A percentile compares a stretch with the other conserved stretches of the same genome.
These are phyloP conservation scores for Pseudoturritis turrita DNA, from an alignment of 345 rosid species.

Conservation along the genomic window DNA sequence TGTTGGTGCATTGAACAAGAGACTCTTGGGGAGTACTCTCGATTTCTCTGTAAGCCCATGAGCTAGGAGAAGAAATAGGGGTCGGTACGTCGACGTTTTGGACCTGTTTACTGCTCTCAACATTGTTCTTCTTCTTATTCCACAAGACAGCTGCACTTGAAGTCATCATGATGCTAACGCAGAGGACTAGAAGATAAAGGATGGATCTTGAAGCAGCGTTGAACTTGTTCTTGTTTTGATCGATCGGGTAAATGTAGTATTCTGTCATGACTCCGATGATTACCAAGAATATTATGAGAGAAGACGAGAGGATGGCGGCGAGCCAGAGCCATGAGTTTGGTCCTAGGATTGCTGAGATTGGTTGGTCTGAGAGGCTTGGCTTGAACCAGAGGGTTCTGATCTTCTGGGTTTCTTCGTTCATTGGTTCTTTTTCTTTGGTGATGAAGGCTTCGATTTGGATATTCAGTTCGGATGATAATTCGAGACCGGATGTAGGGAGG, in stretches of 20 bases:
- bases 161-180: conserved; percentile 41
- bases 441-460: conserved; percentile 62
- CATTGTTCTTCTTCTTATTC: conserved; percentile 47
- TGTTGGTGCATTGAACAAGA: conserved; percentile 42
- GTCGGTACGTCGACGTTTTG: conserved; percentile 36
- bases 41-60: conserved; percentile 42
- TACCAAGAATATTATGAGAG: conserved; percentile 48
- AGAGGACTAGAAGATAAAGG: conserved; percentile 44
- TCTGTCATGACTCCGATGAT: conserved; percentile 51
- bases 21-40: conserved; percentile 65
- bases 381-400: conserved; percentile 49
- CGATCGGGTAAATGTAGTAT: conserved; percentile 57
- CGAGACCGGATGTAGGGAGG: conserved; percentile 40
- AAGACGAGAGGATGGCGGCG: conserved; percentile 57
- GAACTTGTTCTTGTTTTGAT: conserved; percentile 36
- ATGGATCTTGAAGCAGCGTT: conserved; percentile 32
- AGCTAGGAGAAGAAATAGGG: conserved; percentile 29
- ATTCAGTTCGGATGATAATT: conserved; percentile 31
- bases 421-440: conserved; percentile 52
- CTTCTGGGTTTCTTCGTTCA: conserved; percentile 3
- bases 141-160: conserved; percentile 52
- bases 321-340: conserved; percentile 76
- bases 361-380: conserved; percentile 41
- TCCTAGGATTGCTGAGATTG: conserved; percentile 55
- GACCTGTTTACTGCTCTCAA: conserved; percentile 35